Percentiles rank a stretch among this genome's conserved stretches.
These are phyloP conservation scores for Exophiala sp. DNA, from an alignment of 2,329 filamentous ascomycete genomes.

Conservation along the genomic window DNA sequence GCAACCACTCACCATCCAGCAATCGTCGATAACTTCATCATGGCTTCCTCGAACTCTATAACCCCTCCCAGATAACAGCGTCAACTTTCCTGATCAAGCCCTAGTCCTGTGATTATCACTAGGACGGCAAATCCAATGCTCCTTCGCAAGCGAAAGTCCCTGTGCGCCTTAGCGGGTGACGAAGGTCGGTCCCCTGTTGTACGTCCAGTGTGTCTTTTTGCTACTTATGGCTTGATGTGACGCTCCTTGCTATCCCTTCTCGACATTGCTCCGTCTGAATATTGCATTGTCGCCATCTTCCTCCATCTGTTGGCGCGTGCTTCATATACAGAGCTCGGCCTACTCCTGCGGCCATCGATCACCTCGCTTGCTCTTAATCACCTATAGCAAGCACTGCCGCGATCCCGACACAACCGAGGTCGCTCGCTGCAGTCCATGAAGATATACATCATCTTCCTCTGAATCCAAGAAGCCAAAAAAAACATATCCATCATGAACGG, in stretches of 20 bases:
- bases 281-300: not conserved
- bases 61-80: not conserved
- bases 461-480: not conserved
- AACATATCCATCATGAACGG: constrained; percentile 12
- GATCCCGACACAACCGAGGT: not conserved
- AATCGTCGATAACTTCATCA: not conserved
- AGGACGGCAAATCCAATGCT: not conserved
- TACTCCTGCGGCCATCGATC: not conserved
- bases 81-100: constrained; percentile 2
- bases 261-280: not conserved
- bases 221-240: not conserved
- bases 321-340: not conserved
- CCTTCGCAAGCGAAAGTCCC: not conserved
- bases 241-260: not conserved
- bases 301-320: not conserved
- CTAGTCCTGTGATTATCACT: not conserved
- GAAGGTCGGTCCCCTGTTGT: not conserved
- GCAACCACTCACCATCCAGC: constrained; percentile 16
- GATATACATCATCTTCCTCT: not conserved
- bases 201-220: not conserved
- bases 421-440: constrained; percentile 4
- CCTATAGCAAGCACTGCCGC: not conserved
- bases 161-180: not conserved
- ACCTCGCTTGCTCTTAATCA: not conserved
- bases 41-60: not conserved